Conservation (phyloP, 306 rosid genomes). For the Acacia confusa region DNA sequence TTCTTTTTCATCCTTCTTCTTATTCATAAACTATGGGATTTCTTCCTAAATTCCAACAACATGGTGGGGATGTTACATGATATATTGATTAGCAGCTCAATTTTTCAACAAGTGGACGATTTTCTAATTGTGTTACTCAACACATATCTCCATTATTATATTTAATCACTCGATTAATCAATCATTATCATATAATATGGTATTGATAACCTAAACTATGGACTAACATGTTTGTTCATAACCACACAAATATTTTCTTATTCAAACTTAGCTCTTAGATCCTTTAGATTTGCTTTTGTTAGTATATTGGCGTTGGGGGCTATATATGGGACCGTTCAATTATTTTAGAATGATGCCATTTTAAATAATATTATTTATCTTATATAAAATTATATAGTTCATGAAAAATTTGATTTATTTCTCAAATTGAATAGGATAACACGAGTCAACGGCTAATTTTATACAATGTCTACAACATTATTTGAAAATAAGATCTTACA, state of each 20-base stretch:
- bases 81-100: neutral
- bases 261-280: neutral
- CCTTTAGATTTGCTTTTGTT: neutral
- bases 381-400: neutral
- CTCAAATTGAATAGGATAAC: neutral
- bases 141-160: neutral
- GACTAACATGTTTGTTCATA: neutral
- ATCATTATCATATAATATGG: neutral
- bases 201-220: neutral
- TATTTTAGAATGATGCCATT: neutral
- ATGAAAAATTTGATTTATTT: neutral
- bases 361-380: neutral
- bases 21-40: no score
- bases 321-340: neutral
- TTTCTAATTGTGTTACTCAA: slow-evolving; percentile 12
- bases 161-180: neutral
- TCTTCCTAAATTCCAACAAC: no score
- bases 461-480: neutral
- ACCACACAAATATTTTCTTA: neutral
- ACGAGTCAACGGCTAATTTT: neutral
- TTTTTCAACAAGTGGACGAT: slow-evolving; percentile 6
- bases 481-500: neutral
- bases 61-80: neutral
- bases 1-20: no score
- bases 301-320: neutral